These are phyloP conservation scores for Ceratocystis albifundus DNA, from an alignment of 2,329 filamentous ascomycete species.

Conservation along the genomic window DNA sequence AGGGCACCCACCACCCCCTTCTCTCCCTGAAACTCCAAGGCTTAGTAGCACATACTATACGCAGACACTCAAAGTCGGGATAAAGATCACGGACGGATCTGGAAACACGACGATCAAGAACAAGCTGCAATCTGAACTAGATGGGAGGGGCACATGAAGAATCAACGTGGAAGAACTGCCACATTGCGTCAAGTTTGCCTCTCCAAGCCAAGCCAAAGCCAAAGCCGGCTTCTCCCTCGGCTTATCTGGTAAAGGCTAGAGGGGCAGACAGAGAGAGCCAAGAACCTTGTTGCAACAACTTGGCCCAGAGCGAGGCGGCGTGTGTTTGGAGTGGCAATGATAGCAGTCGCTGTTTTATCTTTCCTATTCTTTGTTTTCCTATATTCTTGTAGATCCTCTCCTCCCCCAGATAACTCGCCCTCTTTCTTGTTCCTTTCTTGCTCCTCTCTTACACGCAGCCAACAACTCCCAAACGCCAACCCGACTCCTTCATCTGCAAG, in stretches of 20 bases:
- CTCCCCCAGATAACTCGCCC: not conserved
- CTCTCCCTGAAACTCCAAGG: not conserved
- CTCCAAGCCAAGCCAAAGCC: too few relatives aligned
- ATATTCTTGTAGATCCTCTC: not conserved
- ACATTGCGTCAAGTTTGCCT: too few relatives aligned
- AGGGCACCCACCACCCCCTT: not conserved
- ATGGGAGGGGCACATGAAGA: too few relatives aligned
- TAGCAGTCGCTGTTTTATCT: not conserved
- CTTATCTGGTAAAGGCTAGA: too few relatives aligned
- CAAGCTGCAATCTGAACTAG: not conserved
- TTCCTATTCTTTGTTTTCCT: not conserved
- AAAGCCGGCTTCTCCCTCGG: too few relatives aligned
- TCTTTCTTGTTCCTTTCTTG: not conserved
- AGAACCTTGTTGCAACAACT: too few relatives aligned
- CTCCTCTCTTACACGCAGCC: not conserved
- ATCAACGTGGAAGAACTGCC: too few relatives aligned
- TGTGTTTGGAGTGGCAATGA: not conserved
- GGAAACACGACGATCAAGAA: slow-evolving; percentile 3
- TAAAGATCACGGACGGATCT: slow-evolving; percentile 2
- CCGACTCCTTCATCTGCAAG: slow-evolving; percentile 8
- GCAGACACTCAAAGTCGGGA: not conserved
- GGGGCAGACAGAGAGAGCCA: too few relatives aligned
- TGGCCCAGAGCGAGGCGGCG: too few relatives aligned
- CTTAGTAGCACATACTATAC: too few relatives aligned
- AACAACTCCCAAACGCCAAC: slow-evolving; percentile 11